These are phyloP conservation scores for Termitomyces sp. DNA, from an alignment of 1,284 basidiomycete species.

Conservation along the genomic window DNA sequence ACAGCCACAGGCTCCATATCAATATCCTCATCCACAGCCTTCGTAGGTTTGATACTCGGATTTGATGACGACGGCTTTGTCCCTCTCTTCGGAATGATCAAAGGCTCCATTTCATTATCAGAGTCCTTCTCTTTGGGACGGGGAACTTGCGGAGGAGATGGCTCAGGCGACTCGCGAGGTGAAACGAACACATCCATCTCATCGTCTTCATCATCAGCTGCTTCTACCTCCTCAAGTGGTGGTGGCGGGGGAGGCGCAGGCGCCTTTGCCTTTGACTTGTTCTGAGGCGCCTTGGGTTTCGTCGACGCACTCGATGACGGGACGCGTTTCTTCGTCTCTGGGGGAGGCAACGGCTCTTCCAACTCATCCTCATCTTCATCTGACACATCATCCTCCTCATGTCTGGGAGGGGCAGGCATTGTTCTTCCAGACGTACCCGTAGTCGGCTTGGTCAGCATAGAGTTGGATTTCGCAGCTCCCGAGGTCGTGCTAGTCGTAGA, in stretches of 20 bases:
- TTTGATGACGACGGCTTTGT: conserved; percentile 1
- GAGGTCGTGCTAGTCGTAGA: background rate
- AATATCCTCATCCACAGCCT: conserved; percentile 2
- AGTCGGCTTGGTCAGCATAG: background rate
- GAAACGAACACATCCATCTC: conserved; percentile 2
- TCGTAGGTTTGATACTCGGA: background rate
- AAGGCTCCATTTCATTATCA: conserved; percentile 19
- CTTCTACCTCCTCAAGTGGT: conserved; percentile 10
- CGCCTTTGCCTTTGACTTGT: background rate
- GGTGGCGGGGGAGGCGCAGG: background rate
- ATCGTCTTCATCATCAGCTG: conserved; percentile 4
- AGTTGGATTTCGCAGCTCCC: background rate
- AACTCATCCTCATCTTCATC: background rate
- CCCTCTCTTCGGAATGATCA: conserved; percentile 27
- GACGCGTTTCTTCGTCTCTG: conserved; percentile 9
- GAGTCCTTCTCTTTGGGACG: conserved; percentile 4
- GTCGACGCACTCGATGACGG: conserved; percentile 1
- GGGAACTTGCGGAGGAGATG: background rate
- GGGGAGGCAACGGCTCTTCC: background rate
- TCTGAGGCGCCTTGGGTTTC: background rate
- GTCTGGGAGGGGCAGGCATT: conserved; percentile 4
- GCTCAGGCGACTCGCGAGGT: conserved; percentile 1
- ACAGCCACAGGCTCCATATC: background rate
- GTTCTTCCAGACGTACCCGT: background rate
- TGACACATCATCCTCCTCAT: conserved; percentile 12